Evolutionary conservation across 1,284 basidiomycete species (phyloP), one percentile per base, ranked within the genome.

Genomic region (Moesziomyces sp.): DNA sequence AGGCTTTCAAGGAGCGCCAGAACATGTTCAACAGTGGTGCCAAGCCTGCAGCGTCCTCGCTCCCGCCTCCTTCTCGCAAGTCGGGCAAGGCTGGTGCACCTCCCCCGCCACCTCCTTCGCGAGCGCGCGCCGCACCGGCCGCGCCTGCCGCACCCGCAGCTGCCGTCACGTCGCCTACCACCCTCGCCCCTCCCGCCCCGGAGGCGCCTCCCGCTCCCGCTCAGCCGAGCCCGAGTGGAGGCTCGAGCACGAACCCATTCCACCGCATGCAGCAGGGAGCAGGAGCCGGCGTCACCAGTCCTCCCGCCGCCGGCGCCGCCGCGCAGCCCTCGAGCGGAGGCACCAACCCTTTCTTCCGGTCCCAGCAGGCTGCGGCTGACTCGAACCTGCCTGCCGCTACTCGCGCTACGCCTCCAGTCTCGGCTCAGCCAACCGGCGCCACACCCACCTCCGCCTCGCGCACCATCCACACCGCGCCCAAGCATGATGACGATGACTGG

Each of bases 401-500:
- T 5, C 67, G 77, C 11, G 54, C 70, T 9, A 65, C 76, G 3
- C 72, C 74, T 7, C 75, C 75, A 3, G 63, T 72, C 21, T 65
- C 75, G 21, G 67, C 75, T 11, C 77, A 76, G 47, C 65, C 68
- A 5, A 67, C 77, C 21, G 64, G 66, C 14, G 35, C 66, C 9
- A 47, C 68, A 1, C 43, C 68, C 1, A 33, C 57, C 4, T 46
- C 75, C 18, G 26, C 64, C 18, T 69, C 74, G 19, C 74, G 71
- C 38, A 40, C 58, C 14, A 52, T 80, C 26, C 60, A 78, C 44
- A 64, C 77, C 10, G 73, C 79, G 19, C 79, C 79, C 13, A 72
- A 77, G 52, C 70, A 80, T 47, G 74, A 80, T 30, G 83, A 83
- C 44, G 81, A 84, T 42, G 79, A 81, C 65, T 81, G 79, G 77